Evolutionary conservation across 1,139 yeast genomes (phyloP), one percentile per base, ranked within the genome.

Genomic region (Kurtzmaniella quercitrusa): DNA sequence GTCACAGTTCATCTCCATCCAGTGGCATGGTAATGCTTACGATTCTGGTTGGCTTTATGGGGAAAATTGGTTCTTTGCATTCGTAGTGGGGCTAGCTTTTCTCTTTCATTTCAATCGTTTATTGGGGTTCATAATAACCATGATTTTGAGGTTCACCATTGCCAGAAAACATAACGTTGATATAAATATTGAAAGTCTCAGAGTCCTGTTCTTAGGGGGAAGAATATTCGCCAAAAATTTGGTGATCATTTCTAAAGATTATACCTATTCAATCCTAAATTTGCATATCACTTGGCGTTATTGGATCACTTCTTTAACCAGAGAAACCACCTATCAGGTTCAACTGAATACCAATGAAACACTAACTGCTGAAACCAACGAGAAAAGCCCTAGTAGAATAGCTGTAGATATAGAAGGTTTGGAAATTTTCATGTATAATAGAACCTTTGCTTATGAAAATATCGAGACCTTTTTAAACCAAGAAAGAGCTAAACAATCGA

Each of bases 241-340:
- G 25, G 77, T 87, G 1, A 70, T 88, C 18, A 77, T 85, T 10
- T 85, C 89, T 11, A 71, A 80, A 40, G 85, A 91, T 62, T 80
- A 80, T 49, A 80, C 95, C 2, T 59, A 87, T 1, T 77, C 89
- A 7, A 71, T 87, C 2, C 73, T 86, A 18, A 82, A 83, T 49
- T 82, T 91, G 3, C 79, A 81, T 50, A 59, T 93, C 27, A 87
- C 95, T 0, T 93, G 98, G 98, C 63, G 95, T 48, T 93, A 89
- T 60, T 93, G 98, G 98, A 67, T 72, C 16, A 56, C 87, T 43
- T 67, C 68, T 4, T 59, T 68, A 16, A 75, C 82, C 3, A 68
- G 85, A 52, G 55, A 69, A 34, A 70, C 82, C 1, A 76, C 70
- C 31, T 69, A 65, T 44, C 57, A 16, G 3, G 16, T 34, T 12